Base-by-base conservation (phyloP, 345 rosid species). In the Diplotaxis tenuifolia region DNA sequence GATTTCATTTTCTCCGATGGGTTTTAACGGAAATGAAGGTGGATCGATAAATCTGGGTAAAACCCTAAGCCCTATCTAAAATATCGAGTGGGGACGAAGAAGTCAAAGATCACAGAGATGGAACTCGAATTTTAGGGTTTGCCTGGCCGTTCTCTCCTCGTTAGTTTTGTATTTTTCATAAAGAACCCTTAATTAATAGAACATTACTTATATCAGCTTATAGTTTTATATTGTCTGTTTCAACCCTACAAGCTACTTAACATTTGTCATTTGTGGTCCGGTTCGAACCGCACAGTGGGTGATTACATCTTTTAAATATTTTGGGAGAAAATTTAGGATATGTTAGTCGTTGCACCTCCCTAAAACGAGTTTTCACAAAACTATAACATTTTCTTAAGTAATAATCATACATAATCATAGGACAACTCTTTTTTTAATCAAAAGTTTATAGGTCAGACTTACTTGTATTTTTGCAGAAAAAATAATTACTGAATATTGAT, bases 1-100 rank as follows among this genome's bases (percentile, higher is more conserved):
- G 47, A 81, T 83, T 81, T 87, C 81, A 82, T 78, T 58, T 78
- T 71, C 68, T 68, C 56, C 6, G 6, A 21, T 7, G 45, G 38
- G 54, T 2, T 49, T 45, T 27, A 19, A 34, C 65, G 42, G 70
- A 54, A 12, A 55, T 27, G 38, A 62, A 63, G 34, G 40, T 9
- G 7, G 56, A 27, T 15, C 50, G 68, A 49, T 21, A 58, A 77
- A 65, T 58, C 68, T 50, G 14, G 12, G 71, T 9, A 23, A 76
- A 76, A 57, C 76, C 80, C 75, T 64, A 62, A 10, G 11, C 52
- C 16, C 21, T 32, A 23, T 45, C 27, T 40, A 6, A 63, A 54
- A 8, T 23, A 10, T 6, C 5, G 67, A 50, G 34, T 20, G 57
- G 38, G 10, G 68, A 19, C 8, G 52, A 21, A 56, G 56, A 32